A percentile compares a stretch with the other conserved stretches of the same genome.
phyloP scores from a whole-genome alignment of 306 rosid genomes.

The Oemleria cerasiformis region DNA sequence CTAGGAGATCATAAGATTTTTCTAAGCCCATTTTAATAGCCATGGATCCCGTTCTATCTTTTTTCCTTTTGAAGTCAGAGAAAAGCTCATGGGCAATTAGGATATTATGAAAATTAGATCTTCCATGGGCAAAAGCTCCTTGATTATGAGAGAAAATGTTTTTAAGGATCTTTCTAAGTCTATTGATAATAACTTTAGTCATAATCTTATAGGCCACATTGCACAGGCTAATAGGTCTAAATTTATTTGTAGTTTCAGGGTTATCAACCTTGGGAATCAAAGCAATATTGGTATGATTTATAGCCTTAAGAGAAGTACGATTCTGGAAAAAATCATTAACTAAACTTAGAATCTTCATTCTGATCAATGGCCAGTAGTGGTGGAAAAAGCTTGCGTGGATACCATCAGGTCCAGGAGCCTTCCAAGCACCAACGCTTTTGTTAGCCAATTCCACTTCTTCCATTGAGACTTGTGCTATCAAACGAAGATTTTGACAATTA shows the following conservation, averaged over 20 bases:
- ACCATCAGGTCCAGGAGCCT: neutral
- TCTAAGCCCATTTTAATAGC: neutral
- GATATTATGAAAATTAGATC: too few species aligned
- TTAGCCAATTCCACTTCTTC: neutral
- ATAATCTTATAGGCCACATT: too few species aligned
- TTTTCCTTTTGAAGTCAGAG: too few species aligned
- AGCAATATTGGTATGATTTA: neutral
- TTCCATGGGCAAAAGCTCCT: too few species aligned
- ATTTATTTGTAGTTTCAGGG: neutral
- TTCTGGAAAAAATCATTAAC: neutral
- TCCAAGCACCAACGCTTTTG: neutral
- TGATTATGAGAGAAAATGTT: too few species aligned
- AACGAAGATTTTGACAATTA: too few species aligned
- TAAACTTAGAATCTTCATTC: neutral
- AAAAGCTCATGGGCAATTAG: too few species aligned
- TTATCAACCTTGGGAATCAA: neutral
- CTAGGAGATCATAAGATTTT: neutral
- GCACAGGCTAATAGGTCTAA: neutral
- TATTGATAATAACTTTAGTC: too few species aligned
- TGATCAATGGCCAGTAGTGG: neutral
- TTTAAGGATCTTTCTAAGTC: too few species aligned
- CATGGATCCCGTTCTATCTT: neutral
- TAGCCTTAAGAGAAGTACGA: neutral
- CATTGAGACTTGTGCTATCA: neutral
- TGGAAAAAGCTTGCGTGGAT: neutral